Conservation (phyloP, 2,329 filamentous ascomycete species). For the Pyrenochaeta sp. region DNA sequence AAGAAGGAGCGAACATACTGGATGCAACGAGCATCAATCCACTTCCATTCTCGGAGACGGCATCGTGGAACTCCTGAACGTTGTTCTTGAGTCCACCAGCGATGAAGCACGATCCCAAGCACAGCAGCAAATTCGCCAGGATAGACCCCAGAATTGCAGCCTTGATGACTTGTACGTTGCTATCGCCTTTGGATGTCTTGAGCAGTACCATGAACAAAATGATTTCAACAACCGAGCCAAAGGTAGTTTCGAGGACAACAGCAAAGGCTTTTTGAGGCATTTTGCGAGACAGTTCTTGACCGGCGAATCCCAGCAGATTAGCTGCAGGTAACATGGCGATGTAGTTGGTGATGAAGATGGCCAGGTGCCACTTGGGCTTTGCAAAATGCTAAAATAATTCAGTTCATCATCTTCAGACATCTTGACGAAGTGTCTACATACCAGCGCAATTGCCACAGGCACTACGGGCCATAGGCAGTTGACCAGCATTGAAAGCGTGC, state of each 20-base stretch:
- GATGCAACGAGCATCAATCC: conserved; percentile 80
- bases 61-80: conserved; percentile 75
- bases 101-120: conserved; percentile 81
- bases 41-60: conserved; percentile 79
- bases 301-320: conserved; percentile 77
- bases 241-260: conserved; percentile 64
- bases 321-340: conserved; percentile 80
- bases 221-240: conserved; percentile 81
- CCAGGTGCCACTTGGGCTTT: conserved; percentile 63
- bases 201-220: conserved; percentile 83
- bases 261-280: conserved; percentile 73
- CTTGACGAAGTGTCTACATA: conserved; percentile 38
- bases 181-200: conserved; percentile 50
- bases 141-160: conserved; percentile 86
- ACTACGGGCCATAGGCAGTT: conserved; percentile 80
- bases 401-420: conserved; percentile 9
- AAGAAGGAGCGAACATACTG: conserved; percentile 49
- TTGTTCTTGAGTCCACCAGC: conserved; percentile 73
- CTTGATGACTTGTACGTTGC: conserved; percentile 73
- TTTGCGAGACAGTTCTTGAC: conserved; percentile 75
- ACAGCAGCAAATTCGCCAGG: conserved; percentile 80
- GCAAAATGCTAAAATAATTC: conserved; percentile 55
- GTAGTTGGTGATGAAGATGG: conserved; percentile 74
- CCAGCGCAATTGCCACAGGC: conserved; percentile 72
- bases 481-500: conserved; percentile 67